These are phyloP conservation scores for Phytophthora litchii DNA, from an alignment of 352 stramenopile genomes.

Conservation along the genomic window DNA sequence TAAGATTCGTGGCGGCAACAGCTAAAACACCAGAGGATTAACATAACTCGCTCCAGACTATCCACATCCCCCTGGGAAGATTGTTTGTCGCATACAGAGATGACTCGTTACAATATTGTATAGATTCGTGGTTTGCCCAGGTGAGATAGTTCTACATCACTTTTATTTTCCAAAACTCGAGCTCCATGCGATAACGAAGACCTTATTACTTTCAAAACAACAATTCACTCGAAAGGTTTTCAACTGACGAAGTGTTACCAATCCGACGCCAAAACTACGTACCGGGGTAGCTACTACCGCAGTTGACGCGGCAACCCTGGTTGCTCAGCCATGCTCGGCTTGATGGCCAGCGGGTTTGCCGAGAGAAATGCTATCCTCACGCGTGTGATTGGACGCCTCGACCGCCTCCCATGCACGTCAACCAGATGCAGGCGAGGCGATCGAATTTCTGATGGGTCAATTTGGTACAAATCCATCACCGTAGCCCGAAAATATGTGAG, in stretches of 20 bases:
- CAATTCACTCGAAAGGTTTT: not conserved
- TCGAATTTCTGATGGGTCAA: not conserved
- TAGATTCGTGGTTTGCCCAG: no score
- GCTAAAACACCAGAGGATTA: no score
- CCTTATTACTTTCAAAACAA: not conserved
- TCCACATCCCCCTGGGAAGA: no score
- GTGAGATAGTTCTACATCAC: no score
- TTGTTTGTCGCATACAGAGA: no score
- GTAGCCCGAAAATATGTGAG: not conserved
- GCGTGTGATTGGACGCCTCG: not conserved
- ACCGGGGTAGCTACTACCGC: not conserved
- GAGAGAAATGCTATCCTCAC: not conserved
- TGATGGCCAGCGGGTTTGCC: not conserved
- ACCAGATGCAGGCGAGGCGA: not conserved
- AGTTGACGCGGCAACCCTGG: not conserved
- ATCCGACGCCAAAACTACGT: not conserved
- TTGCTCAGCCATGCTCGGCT: not conserved
- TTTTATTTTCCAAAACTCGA: no score
- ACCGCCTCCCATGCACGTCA: not conserved
- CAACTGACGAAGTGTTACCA: not conserved
- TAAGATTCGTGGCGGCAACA: no score
- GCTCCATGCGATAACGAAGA: not conserved
- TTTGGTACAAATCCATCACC: not conserved
- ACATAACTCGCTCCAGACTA: no score
- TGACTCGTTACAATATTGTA: no score